phyloP scores from a whole-genome alignment of 2,329 filamentous ascomycete species.

The Fusarium transvaalense region DNA sequence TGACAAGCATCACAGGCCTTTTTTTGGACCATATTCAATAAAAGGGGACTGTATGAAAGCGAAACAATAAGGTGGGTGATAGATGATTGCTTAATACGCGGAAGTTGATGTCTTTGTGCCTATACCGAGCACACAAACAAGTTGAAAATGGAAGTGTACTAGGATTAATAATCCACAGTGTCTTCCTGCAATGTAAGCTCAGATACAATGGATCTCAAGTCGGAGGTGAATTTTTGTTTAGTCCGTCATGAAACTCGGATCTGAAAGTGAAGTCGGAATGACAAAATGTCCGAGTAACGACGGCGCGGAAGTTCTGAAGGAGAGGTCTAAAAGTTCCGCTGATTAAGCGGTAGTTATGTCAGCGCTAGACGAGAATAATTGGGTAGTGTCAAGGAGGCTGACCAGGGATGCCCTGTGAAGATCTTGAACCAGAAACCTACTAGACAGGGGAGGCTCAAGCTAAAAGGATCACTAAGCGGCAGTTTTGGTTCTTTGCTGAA shows the following conservation, averaged over 20 bases:
- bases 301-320: conserved; percentile 8
- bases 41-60: background rate
- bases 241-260: background rate
- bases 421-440: background rate
- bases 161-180: background rate
- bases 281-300: conserved; percentile 9
- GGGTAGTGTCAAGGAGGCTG: background rate
- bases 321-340: conserved; percentile 16
- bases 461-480: conserved; percentile 7
- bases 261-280: conserved; percentile 12
- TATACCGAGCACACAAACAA: background rate
- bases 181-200: background rate
- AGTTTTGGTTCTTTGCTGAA: background rate
- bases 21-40: conserved; percentile 29
- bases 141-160: background rate
- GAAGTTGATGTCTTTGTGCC: background rate
- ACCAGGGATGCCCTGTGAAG: background rate
- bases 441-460: background rate
- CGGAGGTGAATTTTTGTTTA: background rate
- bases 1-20: conserved; percentile 44
- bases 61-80: background rate
- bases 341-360: conserved; percentile 23
- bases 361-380: conserved; percentile 2
- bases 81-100: background rate
- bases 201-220: background rate